A percentile compares a stretch with the other conserved stretches of the same genome.
Evolutionary conservation across 2,329 filamentous ascomycete genomes (phyloP).

Genomic region (Grosmannia clavigera): DNA sequence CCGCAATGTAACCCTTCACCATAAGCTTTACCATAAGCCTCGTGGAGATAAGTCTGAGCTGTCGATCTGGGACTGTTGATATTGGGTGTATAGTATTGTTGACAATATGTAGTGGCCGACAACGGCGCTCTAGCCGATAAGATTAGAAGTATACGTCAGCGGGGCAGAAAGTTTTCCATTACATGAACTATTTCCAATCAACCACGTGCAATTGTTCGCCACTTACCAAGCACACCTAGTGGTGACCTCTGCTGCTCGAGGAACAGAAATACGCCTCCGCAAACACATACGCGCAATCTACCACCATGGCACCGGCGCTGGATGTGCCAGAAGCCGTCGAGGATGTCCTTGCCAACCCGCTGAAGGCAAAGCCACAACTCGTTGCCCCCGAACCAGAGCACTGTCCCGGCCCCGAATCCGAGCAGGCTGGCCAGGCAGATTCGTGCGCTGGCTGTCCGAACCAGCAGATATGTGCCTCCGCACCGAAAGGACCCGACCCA

Average conservation of each 20-base stretch:
- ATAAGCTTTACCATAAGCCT: too few relatives aligned
- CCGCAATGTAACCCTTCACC: too few relatives aligned
- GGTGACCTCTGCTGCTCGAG: neutral
- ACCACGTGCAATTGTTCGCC: conserved; percentile 7
- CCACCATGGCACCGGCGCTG: conserved; percentile 64
- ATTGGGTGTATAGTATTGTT: too few relatives aligned
- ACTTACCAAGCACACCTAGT: conserved; percentile 9
- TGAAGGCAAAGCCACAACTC: conserved; percentile 69
- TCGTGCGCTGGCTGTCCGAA: conserved; percentile 94
- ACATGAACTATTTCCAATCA: conserved; percentile 8
- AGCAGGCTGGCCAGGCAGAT: conserved; percentile 57
- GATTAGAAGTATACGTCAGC: conserved; percentile 10
- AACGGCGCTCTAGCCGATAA: conserved; percentile 5
- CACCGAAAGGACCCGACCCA: conserved; percentile 89
- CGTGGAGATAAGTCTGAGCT: too few relatives aligned
- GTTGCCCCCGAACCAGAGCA: conserved; percentile 95
- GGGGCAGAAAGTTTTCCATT: conserved; percentile 2
- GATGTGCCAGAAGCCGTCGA: conserved; percentile 56
- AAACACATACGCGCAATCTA: neutral
- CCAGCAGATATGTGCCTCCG: conserved; percentile 85
- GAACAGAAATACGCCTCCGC: too few relatives aligned
- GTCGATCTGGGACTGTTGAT: neutral
- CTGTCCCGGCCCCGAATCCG: conserved; percentile 80
- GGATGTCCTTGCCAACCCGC: conserved; percentile 61
- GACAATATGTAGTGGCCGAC: neutral